Evolutionary conservation across 768 basidiomycete species (phyloP), one percentile per base, ranked within the genome.

Genomic region (Solioccasus polychromus): DNA sequence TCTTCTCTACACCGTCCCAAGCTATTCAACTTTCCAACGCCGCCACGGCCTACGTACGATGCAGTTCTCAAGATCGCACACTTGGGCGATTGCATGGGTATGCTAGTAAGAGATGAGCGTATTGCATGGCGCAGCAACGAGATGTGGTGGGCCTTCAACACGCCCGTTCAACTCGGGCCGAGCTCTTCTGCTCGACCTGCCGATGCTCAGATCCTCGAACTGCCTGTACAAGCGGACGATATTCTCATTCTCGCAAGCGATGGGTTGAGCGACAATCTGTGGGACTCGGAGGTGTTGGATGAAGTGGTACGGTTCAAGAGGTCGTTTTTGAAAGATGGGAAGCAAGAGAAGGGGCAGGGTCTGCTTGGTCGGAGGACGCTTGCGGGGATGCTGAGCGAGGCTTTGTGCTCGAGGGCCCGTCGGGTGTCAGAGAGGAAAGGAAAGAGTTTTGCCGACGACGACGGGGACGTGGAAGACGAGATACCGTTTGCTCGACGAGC

Each of bases 101-200:
- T 90, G 76, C 75, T 96, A 18, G 81, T 97, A 17, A 80, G 93
- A 3, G 83, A 78, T 6, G 79, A 86, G 35, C 73, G 80, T 43
- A 82, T 96, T 35, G 79, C 82, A 2, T 96, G 92, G 83, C 76
- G 92, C 25, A 88, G 83, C 39, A 80, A 88, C 34, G 94, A 96
- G 66, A 94, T 95, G 89, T 93, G 92, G 81, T 92, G 91, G 78
- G 77, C 75, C 12, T 83, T 83, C 64, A 83, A 83, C 54, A 78
- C 76, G n/a, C 82, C 80, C 0, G 71, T 75, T 23, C 82, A 83
- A 55, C 79, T 85, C 24, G 82, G 82, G 7, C 81, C 82, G 2
- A 69, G 76, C 32, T 77, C 77, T 2, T 67, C 75, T n/a, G 80
- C 82, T 17, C 76, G 74, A 20, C 85, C 88, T 14, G 59, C 73